Evolutionary conservation across 495 filamentous ascomycete species (phyloP), one percentile per base, ranked within the genome.

Genomic region (Talaromyces nanjingensis): DNA sequence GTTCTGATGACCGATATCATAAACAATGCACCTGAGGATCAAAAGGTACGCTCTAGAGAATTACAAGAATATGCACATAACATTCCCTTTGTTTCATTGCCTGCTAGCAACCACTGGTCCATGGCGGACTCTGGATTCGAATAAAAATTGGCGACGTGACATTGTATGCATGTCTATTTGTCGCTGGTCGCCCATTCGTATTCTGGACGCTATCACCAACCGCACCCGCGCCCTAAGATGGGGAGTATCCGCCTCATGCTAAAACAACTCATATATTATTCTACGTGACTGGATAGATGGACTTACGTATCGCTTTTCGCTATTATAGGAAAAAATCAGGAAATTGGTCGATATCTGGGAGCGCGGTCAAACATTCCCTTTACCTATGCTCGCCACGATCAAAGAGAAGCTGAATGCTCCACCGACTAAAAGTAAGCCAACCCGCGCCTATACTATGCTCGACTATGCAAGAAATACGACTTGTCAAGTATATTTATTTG

Each of bases 331-430:
- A 76, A 97, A 96, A 83, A 93, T 97, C 72, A 90, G 85, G 75
- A 97, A 97, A 74, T 86, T 98, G 70, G 81, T 97, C 78, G 92
- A 96, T 73, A 98, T 98, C 70, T 98, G 94, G 94, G 93, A 98
- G 72, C 92, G 93, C 65, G 92, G 91, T 63, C 86, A 86, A 70
- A 98, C 92, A 29, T 98, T 98, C 76, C 93, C 93, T 27, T 72
- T 85, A 22, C 72, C 86, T 34, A 89, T 96, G 87, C 84, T 98
- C 70, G 82, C 83, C 55, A 85, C 85, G 16, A 96, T 97, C 83
- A 96, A 92, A 73, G 83, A 92, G 70, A 94, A 90, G 74, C 75
- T 97, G 71, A 87, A 82, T 64, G 79, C 84, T 63, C 76, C 84
- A 33, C 77, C 84, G 37, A 76, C 76, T 62, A 81, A 82, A 69